Base-by-base conservation (phyloP, 371 early-diverging fungal species). In the Mortierella sp. region DNA sequence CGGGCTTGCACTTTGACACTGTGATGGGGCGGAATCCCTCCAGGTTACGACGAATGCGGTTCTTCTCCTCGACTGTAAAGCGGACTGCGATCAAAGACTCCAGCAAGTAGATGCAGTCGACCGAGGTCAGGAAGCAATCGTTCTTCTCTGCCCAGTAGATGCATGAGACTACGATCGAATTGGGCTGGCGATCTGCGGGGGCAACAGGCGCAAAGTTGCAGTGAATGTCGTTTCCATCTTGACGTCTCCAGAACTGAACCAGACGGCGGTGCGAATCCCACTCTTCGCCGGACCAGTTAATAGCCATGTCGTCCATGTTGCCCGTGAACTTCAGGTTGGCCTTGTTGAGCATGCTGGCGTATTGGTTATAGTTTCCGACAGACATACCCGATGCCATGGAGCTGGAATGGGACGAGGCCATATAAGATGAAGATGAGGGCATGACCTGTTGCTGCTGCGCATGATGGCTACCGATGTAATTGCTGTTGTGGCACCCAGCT, bases 1-100 rank as follows among this genome's bases (percentile, higher is more conserved):
- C 90, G 4, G 87, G 75, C 62, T 90, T 90, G 78, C 87, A 85
- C 78, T 94, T 94, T 68, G 89, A 86, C 14, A 92, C 90, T 0
- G 94, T 93, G 37, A 90, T 69, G 3, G 94, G 94, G 26, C 92
- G 86, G 81, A 92, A 94, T 2, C 90, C 92, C 66, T 94, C 94
- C n/a, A 93, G 82, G 56, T 93, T 93, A 64, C 94, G 89, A 8
- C 94, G 87, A 28, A 94, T 93, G 32, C 94, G 85, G 73, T 93
- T 94, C 80, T 94, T 94, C 72, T 93, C 94, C 68, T 93, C 94
- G 1, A 92, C 90, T 0, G 90, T 91, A 60, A 94, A 93, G 31
- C 88, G 86, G n/a, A 90, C 88, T 4, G 86, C 90, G 57, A 93
- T 88, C 14, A 94, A 72, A 7, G 87, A 84, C 81, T 93, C 94